Evolutionary conservation across 192 early-diverging fungal genomes (phyloP), one percentile per base, ranked within the genome.

Genomic region (Chytriomyces sp.): DNA sequence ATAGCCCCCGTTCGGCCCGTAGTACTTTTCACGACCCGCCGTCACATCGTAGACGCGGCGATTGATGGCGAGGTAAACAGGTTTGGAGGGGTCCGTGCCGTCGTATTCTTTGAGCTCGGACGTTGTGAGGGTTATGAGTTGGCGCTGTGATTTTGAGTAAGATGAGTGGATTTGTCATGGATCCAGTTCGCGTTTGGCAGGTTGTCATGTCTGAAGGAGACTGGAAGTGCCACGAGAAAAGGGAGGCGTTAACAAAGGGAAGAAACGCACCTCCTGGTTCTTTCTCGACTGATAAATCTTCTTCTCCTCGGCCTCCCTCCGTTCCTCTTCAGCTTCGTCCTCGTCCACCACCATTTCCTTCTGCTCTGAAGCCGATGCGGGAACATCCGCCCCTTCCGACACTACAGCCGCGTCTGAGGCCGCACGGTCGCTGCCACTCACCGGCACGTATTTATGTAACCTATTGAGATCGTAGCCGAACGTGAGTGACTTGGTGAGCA

Each of bases 1-100:
- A 78, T 98, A 99, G 14, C 92, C 81, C 8, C 89, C 92, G 10
- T 88, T 89, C 52, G 82, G 85, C 3, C 92, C 93, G 64, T 99
- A 99, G 78, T 91, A 93, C 2, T 82, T 77, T 32, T 64, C 28
- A 49, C 78, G 73, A 26, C 94, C 93, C 0, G 72, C 77, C 4
- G 91, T 85, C 6, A 99, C 98, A 69, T 99, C 98, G 84, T 93
- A 99, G 3, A 99, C 92, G 39, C 93, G 90, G 22, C 98, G 95
- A 58, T 90, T 88, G 44, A 98, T 87, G 0, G 95, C 94, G 53
- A 99, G 72, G 69, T 98, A 96, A 39, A 98, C 89, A 0, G 94
- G 95, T 64, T 90, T 80, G 40, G 77, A 82, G 0, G 88, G 89
- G 76, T 94, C 90, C 38, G 83, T 82, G 14, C 98, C 98, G 73